Evolutionary conservation across 2,329 filamentous ascomycete genomes (phyloP), one percentile per base, ranked within the genome.

Genomic region (Dendrostoma leiphaemia): DNA sequence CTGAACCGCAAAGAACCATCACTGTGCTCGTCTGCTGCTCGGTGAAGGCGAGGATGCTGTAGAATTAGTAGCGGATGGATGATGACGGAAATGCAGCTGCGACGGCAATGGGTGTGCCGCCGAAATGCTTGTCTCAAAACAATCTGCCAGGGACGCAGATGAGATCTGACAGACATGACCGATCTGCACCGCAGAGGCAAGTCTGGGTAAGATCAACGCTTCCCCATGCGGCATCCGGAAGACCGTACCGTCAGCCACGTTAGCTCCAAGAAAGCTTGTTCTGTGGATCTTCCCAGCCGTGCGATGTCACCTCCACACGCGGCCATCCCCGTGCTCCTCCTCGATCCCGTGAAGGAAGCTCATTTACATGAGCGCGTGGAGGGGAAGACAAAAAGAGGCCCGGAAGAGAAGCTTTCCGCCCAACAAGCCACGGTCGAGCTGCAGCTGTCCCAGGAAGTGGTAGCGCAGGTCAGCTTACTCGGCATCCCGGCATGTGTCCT

Each of bases 331-430:
- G 7, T 15, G 10, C n/a, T n/a, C n/a, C n/a, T n/a, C n/a, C n/a
- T n/a, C n/a, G n/a, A n/a, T n/a, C n/a, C n/a, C n/a, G n/a, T n/a
- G n/a, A n/a, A n/a, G n/a, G n/a, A n/a, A n/a, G n/a, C n/a, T n/a
- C n/a, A n/a, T n/a, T n/a, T n/a, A n/a, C n/a, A n/a, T n/a, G n/a
- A n/a, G n/a, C n/a, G n/a, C n/a, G n/a, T n/a, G n/a, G n/a, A n/a
- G n/a, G n/a, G n/a, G n/a, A n/a, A n/a, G n/a, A n/a, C n/a, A n/a
- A 32, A 15, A 10, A 31, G 24, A 47, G 17, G 8, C 24, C 44
- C 51, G 51, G 51, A 35, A 48, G 45, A 29, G 21, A 15, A 44
- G 31, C 35, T 34, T 48, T 29, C 51, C 51, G 51, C 35, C 15
- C 34, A 13, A n/a, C n/a, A 13, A 53, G 43, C 51, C 51, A 54